A percentile compares a stretch with the other conserved stretches of the same genome.
phyloP scores from a whole-genome alignment of 2,329 filamentous ascomycete genomes.

The Aureobasidium zeae region DNA sequence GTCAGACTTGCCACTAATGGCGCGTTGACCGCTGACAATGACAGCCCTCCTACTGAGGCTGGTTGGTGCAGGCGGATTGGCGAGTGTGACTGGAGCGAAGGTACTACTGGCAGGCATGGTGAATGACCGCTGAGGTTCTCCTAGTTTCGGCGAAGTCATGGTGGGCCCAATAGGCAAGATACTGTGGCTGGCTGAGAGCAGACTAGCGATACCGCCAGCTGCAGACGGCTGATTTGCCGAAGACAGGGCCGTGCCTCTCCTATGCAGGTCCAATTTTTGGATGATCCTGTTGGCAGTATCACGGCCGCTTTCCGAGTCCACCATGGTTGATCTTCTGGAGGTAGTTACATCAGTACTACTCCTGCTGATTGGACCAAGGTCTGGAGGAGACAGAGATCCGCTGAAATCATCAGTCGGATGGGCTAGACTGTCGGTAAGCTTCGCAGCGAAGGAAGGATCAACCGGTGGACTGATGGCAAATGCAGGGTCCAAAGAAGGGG shows the following conservation, averaged over 20 bases:
- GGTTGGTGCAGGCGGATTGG: conserved; percentile 72
- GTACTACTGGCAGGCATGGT: conserved; percentile 48
- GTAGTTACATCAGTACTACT: conserved; percentile 60
- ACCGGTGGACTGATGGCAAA: conserved; percentile 87
- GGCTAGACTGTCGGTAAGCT: conserved; percentile 54
- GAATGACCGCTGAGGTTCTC: conserved; percentile 19
- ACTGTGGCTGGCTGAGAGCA: conserved; percentile 77
- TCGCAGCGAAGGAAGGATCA: conserved; percentile 83
- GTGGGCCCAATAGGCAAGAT: conserved; percentile 55
- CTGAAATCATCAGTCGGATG: conserved; percentile 44
- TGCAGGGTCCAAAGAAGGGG: conserved; percentile 55
- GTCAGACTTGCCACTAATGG: conserved; percentile 48
- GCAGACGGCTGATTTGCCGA: conserved; percentile 31
- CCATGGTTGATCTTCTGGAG: conserved; percentile 35
- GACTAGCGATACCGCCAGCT: conserved; percentile 65
- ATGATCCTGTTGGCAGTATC: conserved; percentile 85
- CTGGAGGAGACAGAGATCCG: conserved; percentile 54
- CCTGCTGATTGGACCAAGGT: conserved; percentile 45
- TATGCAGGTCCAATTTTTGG: conserved; percentile 81
- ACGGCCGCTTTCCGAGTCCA: conserved; percentile 59
- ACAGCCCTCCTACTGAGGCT: conserved; percentile 81
- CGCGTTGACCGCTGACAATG: conserved; percentile 66
- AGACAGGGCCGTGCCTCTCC: conserved; percentile 45
- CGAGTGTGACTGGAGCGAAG: conserved; percentile 73
- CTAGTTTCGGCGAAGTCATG: conserved; percentile 16